Base-by-base conservation (phyloP, 768 basidiomycete genomes). In the Trametes elegans region DNA sequence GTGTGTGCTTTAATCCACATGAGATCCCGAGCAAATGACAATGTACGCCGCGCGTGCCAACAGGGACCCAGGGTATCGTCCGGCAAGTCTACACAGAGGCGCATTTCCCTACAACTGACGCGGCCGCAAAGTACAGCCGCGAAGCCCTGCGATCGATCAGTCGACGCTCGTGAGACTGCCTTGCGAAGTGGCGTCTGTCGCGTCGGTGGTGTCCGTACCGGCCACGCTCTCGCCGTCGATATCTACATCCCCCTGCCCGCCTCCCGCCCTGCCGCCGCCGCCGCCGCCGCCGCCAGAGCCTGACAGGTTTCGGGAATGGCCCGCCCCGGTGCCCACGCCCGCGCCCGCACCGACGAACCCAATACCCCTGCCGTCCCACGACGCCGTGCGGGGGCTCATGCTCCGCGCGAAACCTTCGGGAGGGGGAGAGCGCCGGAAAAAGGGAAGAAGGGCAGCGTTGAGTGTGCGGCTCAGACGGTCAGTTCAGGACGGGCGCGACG, bases 121-220 rank as follows among this genome's bases (percentile, higher is more conserved):
- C 13, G 34, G 13, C 3, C 34, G 34, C 11, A 35, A n/a, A n/a
- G n/a, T 18, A 19, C 18, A 19, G 10, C 3, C 18, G 10, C 18
- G 18, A 19, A 5, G 10, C 26, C 48, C 2, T 23, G 5, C 27
- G 11, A 38, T 6, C 40, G 36, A 55, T 60, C 62, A 68, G 27
- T 68, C 66, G 38, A 82, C 76, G 60, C 79, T 80, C 13, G 80
- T 81, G 53, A 81, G 71, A 66, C 80, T 81, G 44, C 73, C 74
- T 21, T 65, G 64, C 23, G 66, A 67, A 11, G 62, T 64, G 13
- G 55, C 53, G 39, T 78, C 77, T 9, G 70, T 73, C 27, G 62
- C 65, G 44, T 76, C 73, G 34, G 76, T 73, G 47, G 72, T 54
- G 46, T 76, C 78, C 4, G 62, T 66, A 43, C 58, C 64, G n/a